phyloP scores from a whole-genome alignment of 768 basidiomycete genomes.

The Exidia glandulosa region DNA sequence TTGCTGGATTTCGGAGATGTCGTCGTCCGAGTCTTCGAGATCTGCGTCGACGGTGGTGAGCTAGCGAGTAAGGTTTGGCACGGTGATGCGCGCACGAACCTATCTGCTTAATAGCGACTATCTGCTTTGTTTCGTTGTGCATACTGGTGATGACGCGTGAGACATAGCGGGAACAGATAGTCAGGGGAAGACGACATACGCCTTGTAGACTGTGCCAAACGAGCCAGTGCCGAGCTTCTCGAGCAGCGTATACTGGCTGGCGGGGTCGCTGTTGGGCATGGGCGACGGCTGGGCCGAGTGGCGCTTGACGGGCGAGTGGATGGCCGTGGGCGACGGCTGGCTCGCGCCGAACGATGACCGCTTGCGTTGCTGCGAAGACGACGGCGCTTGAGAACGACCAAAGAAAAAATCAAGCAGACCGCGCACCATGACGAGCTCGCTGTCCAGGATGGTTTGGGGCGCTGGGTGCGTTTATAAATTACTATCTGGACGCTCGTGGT shows the following conservation, averaged over 20 bases:
- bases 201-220: conserved; percentile 97
- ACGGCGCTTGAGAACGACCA: not conserved
- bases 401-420: not conserved
- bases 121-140: conserved; percentile 86
- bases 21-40: conserved; percentile 95
- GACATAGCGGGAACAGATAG: not conserved
- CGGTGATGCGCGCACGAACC: conserved; percentile 37
- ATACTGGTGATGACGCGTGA: conserved; percentile 28
- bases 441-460: not conserved
- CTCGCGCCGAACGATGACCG: not conserved
- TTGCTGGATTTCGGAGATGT: conserved; percentile 96
- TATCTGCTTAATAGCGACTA: conserved; percentile 97
- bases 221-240: conserved; percentile 97
- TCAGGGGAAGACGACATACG: conserved; percentile 24
- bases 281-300: conserved; percentile 3
- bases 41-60: conserved; percentile 36
- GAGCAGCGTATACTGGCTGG: conserved; percentile 82
- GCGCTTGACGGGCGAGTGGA: conserved; percentile 3
- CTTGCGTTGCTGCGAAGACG: not conserved
- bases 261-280: conserved; percentile 53
- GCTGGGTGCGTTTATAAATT: no score
- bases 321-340: not conserved
- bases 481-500: no score
- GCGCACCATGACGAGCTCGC: not conserved
- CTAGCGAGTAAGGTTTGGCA: conserved; percentile 6